A percentile compares a stretch with the other conserved stretches of the same genome.
Evolutionary conservation across 139 green algal genomes (phyloP).

Genomic region (Pedinophyceae sp.): DNA sequence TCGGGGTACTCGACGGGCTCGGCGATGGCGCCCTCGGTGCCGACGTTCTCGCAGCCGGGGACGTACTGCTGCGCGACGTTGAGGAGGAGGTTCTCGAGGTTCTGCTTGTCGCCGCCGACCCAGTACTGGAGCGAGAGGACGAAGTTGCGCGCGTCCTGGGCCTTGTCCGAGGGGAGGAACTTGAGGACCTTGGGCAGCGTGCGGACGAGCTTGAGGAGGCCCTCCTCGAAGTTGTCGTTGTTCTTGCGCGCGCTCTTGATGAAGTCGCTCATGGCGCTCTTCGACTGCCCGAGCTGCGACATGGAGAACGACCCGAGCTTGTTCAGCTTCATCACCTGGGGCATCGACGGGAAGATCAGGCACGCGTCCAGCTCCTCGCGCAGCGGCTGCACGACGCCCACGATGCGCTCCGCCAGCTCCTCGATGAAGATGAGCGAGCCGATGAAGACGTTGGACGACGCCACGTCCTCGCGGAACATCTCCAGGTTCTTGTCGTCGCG

Average conservation of each 20-base stretch:
- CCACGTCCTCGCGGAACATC: constrained; percentile 75
- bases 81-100: constrained; percentile 96
- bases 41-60: constrained; percentile 58
- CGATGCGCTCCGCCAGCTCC: constrained; percentile 74
- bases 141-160: constrained; percentile 76
- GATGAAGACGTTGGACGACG: constrained; percentile 94
- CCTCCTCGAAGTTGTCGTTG: constrained; percentile 97
- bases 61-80: constrained; percentile 70
- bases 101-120: constrained; percentile 90
- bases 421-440: constrained; percentile 99
- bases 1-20: constrained; percentile 89
- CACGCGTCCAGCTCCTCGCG: constrained; percentile 80
- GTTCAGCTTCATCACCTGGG: constrained; percentile 95
- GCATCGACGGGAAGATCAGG: constrained; percentile 98
- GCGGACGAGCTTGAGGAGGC: constrained; percentile 92
- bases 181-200: constrained; percentile 79
- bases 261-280: constrained; percentile 89
- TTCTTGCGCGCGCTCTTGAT: constrained; percentile 75
- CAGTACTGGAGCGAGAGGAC: constrained; percentile 95
- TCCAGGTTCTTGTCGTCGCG: constrained; percentile 74
- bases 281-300: constrained; percentile 85
- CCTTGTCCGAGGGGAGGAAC: constrained; percentile 85
- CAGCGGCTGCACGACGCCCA: constrained; percentile 57
- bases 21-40: constrained; percentile 36
- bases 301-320: constrained; percentile 98